Base-by-base conservation (phyloP, 106 monocot genomes). In the Allium cepa region DNA sequence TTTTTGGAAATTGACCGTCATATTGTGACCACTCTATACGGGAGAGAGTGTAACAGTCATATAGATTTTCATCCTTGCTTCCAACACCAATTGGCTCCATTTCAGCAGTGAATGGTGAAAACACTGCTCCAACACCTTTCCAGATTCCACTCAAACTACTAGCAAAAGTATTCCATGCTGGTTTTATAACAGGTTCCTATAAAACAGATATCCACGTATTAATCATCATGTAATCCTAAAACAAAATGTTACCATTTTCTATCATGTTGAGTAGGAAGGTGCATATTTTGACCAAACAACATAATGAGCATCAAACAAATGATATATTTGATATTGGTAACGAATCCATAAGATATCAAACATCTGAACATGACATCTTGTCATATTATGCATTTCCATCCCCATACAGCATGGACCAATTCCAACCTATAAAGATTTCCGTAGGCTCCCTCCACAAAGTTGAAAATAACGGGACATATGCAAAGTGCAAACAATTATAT, bases 91-190 rank as follows among this genome's bases (percentile, higher is more conserved):
- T 75, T 9, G 92, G 89, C 68, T 97, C 97, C 74, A 97, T 82
- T 57, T 92, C 88, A 48, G 84, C 92, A 52, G 97, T 92, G 46
- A 90, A 73, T 27, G 97, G 97, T 12, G 92, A 97, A 76, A 97
- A 97, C 7, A 89, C 89, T 50, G 89, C 97, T 53, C 92, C 97
- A 5, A 92, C 88, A 72, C 97, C 97, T 69, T 83, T 90, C 97
- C 97, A 97, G 57, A 87, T 84, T 22, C 97, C 97, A 73, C 84
- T 82, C 1, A 89, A 12, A 63, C 89, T 89, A 55, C 89, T 97
- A 1, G 84, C 63, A 75, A 97, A 97, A 26, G 86, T 97, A 67
- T 80, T 56, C 97, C 97, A 97, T 49, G 74, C 56, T 22, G 97
- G 97, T 71, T 80, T 92, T 15, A 92, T 89, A 46, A 97, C 89